Percentiles rank a stretch among this genome's conserved stretches.
These are phyloP conservation scores for Poa pratensis DNA, from an alignment of 176 grass and related monocot genomes.

Conservation along the genomic window DNA sequence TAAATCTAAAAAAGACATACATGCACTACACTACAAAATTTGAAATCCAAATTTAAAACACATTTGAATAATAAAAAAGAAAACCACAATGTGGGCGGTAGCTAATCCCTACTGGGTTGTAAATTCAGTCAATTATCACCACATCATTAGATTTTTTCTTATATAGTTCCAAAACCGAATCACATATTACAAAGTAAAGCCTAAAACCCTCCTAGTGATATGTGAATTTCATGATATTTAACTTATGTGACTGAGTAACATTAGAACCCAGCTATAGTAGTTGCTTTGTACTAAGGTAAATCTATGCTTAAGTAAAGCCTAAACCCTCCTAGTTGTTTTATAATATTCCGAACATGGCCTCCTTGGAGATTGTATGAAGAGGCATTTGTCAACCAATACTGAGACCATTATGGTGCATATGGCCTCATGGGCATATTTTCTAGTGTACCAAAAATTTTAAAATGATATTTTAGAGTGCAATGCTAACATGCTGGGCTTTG, in stretches of 20 bases:
- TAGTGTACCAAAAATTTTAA: neutral
- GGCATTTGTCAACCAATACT: neutral
- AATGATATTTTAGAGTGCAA: slow-evolving; percentile 5
- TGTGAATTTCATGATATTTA: no score
- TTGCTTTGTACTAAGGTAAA: no score
- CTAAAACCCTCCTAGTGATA: no score
- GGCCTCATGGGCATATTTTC: neutral
- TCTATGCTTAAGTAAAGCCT: neutral
- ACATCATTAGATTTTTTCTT: neutral
- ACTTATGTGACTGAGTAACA: no score
- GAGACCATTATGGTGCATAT: neutral
- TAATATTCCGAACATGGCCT: neutral
- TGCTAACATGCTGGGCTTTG: slow-evolving; percentile 10
- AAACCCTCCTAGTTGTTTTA: neutral
- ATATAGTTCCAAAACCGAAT: no score
- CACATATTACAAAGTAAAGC: no score
- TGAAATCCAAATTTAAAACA: neutral
- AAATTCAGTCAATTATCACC: neutral
- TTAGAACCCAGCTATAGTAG: no score
- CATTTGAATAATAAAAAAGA: neutral
- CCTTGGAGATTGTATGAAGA: neutral
- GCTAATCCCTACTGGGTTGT: neutral
- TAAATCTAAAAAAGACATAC: no score
- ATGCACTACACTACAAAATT: neutral
- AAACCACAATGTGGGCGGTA: neutral